These are phyloP conservation scores for Phialophora chinensis DNA, from an alignment of 2,329 filamentous ascomycete species.

Conservation along the genomic window DNA sequence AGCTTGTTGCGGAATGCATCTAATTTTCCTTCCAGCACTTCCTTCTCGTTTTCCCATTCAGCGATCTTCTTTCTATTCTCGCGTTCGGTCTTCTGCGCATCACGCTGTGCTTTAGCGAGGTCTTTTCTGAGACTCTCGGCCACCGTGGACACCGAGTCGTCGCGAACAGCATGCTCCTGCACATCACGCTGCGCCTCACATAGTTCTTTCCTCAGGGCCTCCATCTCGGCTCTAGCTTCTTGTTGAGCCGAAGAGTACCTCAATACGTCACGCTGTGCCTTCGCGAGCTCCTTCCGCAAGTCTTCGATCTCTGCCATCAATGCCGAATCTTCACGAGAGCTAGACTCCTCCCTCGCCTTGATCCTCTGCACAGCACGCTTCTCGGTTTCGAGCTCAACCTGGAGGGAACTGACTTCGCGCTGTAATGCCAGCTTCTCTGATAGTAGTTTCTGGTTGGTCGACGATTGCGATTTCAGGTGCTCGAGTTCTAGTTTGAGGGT, in stretches of 20 bases:
- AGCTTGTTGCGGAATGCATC: constrained; percentile 73
- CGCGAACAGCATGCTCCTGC: constrained; percentile 42
- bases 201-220: constrained; percentile 54
- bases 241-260: constrained; percentile 41
- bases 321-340: constrained; percentile 52
- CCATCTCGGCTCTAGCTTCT: constrained; percentile 44
- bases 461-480: constrained; percentile 64
- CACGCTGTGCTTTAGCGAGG: constrained; percentile 58
- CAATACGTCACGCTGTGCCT: constrained; percentile 49
- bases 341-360: constrained; percentile 55
- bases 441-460: constrained; percentile 69
- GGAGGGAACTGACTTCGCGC: constrained; percentile 75
- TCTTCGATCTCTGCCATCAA: constrained; percentile 51
- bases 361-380: constrained; percentile 71
- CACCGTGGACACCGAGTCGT: constrained; percentile 42
- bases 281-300: constrained; percentile 53
- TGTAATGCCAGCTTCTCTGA: constrained; percentile 81
- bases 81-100: constrained; percentile 55
- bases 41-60: constrained; percentile 67
- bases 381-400: constrained; percentile 83
- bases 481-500: constrained; percentile 66
- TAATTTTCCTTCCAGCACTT: constrained; percentile 72
- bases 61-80: constrained; percentile 62
- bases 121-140: constrained; percentile 58
- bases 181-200: constrained; percentile 55